Conservation (phyloP, 257 asterid genomes). For the Solanum sitiens region DNA sequence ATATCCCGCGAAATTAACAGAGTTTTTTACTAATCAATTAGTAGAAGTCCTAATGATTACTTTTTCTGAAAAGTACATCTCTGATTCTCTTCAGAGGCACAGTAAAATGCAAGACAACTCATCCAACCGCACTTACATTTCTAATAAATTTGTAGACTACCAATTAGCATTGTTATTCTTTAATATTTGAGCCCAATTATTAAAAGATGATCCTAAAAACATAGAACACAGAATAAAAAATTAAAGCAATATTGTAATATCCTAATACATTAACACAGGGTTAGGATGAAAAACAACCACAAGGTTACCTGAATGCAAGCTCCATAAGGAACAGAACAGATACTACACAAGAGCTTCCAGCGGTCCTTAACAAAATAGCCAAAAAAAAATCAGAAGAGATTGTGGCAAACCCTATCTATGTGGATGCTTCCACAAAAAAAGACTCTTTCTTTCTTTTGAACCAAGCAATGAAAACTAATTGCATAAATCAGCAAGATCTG, state of each 20-base stretch:
- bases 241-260: not conserved
- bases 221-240: not conserved
- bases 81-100: not conserved
- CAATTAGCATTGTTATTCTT: not conserved
- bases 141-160: not conserved
- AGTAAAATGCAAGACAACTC: not conserved
- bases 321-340: conserved; percentile 87
- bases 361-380: conserved; percentile 58
- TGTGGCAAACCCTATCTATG: not conserved
- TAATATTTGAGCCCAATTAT: not conserved
- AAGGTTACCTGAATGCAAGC: conserved; percentile 91
- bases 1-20: not conserved
- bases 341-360: conserved; percentile 93
- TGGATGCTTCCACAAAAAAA: not conserved
- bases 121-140: not conserved
- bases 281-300: not conserved
- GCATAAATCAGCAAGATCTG: not conserved
- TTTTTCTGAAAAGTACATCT: not conserved
- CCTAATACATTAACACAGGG: not conserved
- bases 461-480: not conserved
- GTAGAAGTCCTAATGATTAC: not conserved
- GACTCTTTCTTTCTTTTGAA: not conserved
- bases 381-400: not conserved
- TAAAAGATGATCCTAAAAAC: not conserved
- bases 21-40: not conserved